These are phyloP conservation scores for Sphagnum contortum DNA, from an alignment of 225 moss, liverwort and hornwort genomes.

Conservation along the genomic window DNA sequence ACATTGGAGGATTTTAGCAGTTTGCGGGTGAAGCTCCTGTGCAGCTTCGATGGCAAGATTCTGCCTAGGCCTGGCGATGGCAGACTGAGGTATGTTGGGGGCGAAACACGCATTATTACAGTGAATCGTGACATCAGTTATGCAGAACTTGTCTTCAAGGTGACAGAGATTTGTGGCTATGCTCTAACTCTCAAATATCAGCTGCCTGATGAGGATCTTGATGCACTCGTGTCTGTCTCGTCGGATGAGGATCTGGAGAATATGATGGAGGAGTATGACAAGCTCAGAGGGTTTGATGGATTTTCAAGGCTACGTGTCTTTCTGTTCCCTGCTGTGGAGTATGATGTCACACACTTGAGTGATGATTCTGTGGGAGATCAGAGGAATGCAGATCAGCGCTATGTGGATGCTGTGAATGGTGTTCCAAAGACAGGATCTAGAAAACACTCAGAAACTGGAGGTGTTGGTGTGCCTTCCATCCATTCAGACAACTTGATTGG, in stretches of 20 bases:
- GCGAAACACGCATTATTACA: slow-evolving; percentile 78
- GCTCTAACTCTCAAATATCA: slow-evolving; percentile 68
- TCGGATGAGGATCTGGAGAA: slow-evolving; percentile 86
- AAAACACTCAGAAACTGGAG: slow-evolving; percentile 40
- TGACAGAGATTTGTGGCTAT: slow-evolving; percentile 60
- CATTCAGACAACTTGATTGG: slow-evolving; percentile 42
- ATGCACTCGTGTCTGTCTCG: slow-evolving; percentile 88
- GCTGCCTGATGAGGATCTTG: slow-evolving; percentile 92
- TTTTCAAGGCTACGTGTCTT: slow-evolving; percentile 84
- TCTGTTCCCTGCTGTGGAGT: slow-evolving; percentile 65
- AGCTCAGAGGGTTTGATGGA: slow-evolving; percentile 52
- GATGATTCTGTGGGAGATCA: slow-evolving; percentile 62
- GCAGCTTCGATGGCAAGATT: slow-evolving; percentile 97
- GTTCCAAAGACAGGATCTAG: slow-evolving; percentile 45
- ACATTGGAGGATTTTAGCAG: slow-evolving; percentile 62
- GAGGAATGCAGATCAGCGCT: slow-evolving; percentile 79
- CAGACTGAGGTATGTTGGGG: slow-evolving; percentile 86
- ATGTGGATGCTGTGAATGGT: slow-evolving; percentile 96
- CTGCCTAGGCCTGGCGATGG: slow-evolving; percentile 85
- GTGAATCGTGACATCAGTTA: slow-evolving; percentile 75
- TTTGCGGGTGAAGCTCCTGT: slow-evolving; percentile 84
- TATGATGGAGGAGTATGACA: slow-evolving; percentile 98
- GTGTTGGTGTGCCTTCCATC: slow-evolving; percentile 25
- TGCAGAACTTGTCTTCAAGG: slow-evolving; percentile 59
- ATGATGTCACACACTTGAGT: slow-evolving; percentile 36